phyloP scores from a whole-genome alignment of 1,284 basidiomycete species.

The Cutaneotrichosporon spelunceum region DNA sequence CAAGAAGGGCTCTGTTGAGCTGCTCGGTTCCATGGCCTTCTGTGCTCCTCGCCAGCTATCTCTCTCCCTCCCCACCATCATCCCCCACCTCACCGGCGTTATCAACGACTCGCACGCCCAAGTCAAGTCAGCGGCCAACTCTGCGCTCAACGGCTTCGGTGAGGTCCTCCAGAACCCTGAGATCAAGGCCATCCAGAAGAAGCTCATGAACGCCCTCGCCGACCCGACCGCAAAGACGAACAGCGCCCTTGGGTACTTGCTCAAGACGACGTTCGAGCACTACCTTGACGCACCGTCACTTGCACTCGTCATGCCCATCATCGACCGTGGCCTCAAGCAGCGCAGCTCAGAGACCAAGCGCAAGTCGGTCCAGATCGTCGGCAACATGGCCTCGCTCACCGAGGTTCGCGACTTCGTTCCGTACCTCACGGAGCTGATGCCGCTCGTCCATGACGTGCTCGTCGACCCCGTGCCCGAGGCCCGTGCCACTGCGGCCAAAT shows the following conservation, averaged over 20 bases:
- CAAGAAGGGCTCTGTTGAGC: slow-evolving; percentile 94
- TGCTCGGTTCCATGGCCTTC: slow-evolving; percentile 98
- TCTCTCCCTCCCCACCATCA: slow-evolving; percentile 90
- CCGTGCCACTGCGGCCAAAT: slow-evolving; percentile 92
- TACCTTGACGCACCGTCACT: slow-evolving; percentile 97
- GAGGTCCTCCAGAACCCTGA: slow-evolving; percentile 94
- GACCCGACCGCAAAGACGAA: slow-evolving; percentile 87
- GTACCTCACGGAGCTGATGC: slow-evolving; percentile 81
- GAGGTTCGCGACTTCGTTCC: slow-evolving; percentile 97
- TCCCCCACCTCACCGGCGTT: slow-evolving; percentile 89
- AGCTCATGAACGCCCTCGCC: slow-evolving; percentile 90
- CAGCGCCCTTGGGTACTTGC: slow-evolving; percentile 72
- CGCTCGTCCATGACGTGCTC: slow-evolving; percentile 86
- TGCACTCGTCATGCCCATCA: slow-evolving; percentile 93
- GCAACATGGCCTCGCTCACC: slow-evolving; percentile 90
- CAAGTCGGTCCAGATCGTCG: slow-evolving; percentile 94
- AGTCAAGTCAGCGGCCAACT: slow-evolving; percentile 89
- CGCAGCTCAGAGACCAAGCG: slow-evolving; percentile 91
- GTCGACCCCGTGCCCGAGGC: slow-evolving; percentile 96
- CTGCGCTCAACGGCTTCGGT: slow-evolving; percentile 94
- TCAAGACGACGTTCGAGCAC: slow-evolving; percentile 96
- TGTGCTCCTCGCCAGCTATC: slow-evolving; percentile 95
- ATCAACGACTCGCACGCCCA: slow-evolving; percentile 97
- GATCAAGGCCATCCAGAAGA: slow-evolving; percentile 87
- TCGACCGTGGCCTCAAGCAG: slow-evolving; percentile 89